phyloP scores from a whole-genome alignment of 495 filamentous ascomycete species.

The Terfezia claveryi region DNA sequence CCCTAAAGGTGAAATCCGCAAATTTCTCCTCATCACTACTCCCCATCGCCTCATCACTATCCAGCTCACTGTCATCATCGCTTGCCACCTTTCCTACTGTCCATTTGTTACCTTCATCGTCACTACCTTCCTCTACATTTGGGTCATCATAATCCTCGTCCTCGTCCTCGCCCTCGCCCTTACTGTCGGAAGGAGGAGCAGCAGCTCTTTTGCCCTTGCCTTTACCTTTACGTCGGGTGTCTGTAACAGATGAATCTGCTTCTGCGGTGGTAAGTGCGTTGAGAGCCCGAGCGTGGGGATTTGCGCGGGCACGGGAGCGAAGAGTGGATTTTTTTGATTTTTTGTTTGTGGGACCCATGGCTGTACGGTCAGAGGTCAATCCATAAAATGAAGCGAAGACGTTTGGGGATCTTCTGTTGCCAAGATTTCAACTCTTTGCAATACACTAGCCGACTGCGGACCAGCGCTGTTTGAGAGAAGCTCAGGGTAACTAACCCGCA shows the following conservation, averaged over 20 bases:
- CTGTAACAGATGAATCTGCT: conserved; percentile 29
- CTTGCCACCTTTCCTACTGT: conserved; percentile 49
- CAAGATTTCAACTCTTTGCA: no score
- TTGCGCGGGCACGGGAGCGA: background rate
- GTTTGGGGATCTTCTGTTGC: no score
- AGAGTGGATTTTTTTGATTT: background rate
- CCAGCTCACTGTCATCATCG: conserved; percentile 64
- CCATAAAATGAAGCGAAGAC: no score
- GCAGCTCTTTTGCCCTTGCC: conserved; percentile 35
- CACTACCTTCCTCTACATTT: conserved; percentile 37
- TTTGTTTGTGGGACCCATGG: no score
- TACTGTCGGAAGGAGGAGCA: conserved; percentile 20
- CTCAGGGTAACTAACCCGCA: no score
- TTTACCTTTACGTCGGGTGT: conserved; percentile 29
- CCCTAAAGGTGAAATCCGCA: conserved; percentile 50
- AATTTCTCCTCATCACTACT: conserved; percentile 70
- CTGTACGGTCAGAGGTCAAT: no score
- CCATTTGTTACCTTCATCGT: conserved; percentile 82
- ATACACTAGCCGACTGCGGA: no score
- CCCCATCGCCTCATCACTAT: conserved; percentile 85
- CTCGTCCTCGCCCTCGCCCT: conserved; percentile 18
- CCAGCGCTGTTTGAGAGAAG: no score
- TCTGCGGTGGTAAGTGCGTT: conserved; percentile 75
- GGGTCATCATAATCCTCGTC: conserved; percentile 27
- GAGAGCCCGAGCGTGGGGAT: conserved; percentile 34